Conservation (phyloP, 2,329 filamentous ascomycete genomes). For the Xylariaceae sp. region DNA sequence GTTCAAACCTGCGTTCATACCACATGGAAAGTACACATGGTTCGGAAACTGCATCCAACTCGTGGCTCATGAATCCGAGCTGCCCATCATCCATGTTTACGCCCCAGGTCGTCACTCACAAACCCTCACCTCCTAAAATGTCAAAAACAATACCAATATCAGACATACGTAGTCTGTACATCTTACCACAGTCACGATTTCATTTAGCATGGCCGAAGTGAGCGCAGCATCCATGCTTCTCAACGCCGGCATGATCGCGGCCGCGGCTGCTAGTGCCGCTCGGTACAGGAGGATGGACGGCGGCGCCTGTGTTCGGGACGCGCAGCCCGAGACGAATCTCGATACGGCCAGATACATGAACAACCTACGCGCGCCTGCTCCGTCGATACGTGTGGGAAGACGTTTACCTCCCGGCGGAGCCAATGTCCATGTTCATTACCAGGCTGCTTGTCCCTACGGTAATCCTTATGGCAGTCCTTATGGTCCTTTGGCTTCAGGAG, state of each 20-base stretch:
- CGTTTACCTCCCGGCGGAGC: not conserved
- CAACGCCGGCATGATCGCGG: not conserved
- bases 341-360: conserved; percentile 17
- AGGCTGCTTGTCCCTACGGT: conserved; percentile 5
- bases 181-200: not conserved
- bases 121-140: not conserved
- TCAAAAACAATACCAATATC: not conserved
- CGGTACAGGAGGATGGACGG: conserved; percentile 3
- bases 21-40: not conserved
- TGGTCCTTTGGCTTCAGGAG: not conserved
- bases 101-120: not conserved
- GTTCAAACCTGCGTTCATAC: not conserved
- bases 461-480: not conserved
- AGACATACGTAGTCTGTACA: not conserved
- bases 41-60: not conserved
- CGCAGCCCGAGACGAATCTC: not conserved
- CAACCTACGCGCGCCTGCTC: conserved; percentile 8
- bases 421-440: conserved; percentile 18
- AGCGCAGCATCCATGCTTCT: not conserved
- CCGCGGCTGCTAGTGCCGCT: not conserved
- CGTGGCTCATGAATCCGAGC: not conserved
- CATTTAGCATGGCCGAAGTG: not conserved
- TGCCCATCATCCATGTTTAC: not conserved
- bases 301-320: not conserved
- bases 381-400: not conserved